Percentiles rank a stretch among this genome's conserved stretches.
These are phyloP conservation scores for Suhomyces panamericanus DNA, from an alignment of 1,139 yeast species.

Conservation along the genomic window DNA sequence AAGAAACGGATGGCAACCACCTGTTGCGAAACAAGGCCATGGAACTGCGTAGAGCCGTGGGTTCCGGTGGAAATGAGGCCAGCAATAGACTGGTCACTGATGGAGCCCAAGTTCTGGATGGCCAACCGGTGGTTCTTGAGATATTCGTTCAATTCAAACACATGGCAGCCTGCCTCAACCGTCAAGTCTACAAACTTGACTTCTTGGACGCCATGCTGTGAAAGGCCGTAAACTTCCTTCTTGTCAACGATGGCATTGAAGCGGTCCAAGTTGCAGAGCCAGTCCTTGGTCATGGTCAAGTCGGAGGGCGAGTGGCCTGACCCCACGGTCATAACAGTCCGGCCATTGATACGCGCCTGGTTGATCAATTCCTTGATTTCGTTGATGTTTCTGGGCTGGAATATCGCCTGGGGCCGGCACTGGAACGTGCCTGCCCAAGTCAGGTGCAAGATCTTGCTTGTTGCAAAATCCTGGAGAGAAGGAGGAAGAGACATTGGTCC, in stretches of 20 bases:
- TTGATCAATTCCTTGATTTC: slow-evolving; percentile 66
- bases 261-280: slow-evolving; percentile 86
- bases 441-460: slow-evolving; percentile 47
- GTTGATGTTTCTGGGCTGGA: slow-evolving; percentile 69
- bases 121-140: slow-evolving; percentile 69
- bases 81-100: slow-evolving; percentile 90
- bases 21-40: slow-evolving; percentile 87
- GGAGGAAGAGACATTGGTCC: slow-evolving; percentile 29
- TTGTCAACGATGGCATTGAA: slow-evolving; percentile 55
- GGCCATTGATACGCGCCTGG: slow-evolving; percentile 57
- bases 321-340: slow-evolving; percentile 83
- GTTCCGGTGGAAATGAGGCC: slow-evolving; percentile 96
- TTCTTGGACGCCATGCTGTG: slow-evolving; percentile 35
- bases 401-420: slow-evolving; percentile 72
- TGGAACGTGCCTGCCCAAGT: slow-evolving; percentile 94
- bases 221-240: slow-evolving; percentile 40
- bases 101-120: slow-evolving; percentile 89
- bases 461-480: slow-evolving; percentile 33
- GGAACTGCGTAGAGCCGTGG: slow-evolving; percentile 92
- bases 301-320: slow-evolving; percentile 96
- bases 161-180: slow-evolving; percentile 87
- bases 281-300: slow-evolving; percentile 82
- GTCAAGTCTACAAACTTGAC: slow-evolving; percentile 83
- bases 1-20: slow-evolving; percentile 74
- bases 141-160: slow-evolving; percentile 72